Conservation (phyloP, 345 rosid species). For the Leavenworthia alabamica region DNA sequence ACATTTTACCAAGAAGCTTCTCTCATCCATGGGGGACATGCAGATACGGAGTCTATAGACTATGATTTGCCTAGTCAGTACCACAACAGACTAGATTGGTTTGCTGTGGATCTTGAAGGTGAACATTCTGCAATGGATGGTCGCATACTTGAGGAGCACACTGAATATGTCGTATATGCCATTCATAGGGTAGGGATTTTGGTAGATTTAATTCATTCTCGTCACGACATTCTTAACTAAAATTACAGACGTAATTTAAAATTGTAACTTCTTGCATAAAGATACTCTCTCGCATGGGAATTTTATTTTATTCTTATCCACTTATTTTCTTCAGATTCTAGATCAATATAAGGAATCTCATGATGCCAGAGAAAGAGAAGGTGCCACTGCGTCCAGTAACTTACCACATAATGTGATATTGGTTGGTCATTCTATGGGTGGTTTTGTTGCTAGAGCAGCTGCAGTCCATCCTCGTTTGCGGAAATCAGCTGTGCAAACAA, state of each 20-base stretch:
- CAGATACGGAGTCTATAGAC: slow-evolving; percentile 31
- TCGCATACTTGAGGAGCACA: slow-evolving; percentile 88
- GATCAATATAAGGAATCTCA: slow-evolving; percentile 80
- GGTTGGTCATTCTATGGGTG: slow-evolving; percentile 99
- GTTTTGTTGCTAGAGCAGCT: slow-evolving; percentile 99
- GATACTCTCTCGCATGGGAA: neutral
- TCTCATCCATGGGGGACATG: slow-evolving; percentile 42
- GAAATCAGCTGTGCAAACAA: slow-evolving; percentile 74
- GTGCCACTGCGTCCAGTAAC: slow-evolving; percentile 56
- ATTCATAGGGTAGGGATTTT: slow-evolving; percentile 70
- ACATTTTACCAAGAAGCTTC: slow-evolving; percentile 67
- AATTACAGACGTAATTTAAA: neutral
- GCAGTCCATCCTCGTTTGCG: slow-evolving; percentile 71
- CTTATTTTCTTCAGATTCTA: slow-evolving; percentile 52
- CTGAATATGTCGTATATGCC: slow-evolving; percentile 97
- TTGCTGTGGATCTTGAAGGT: slow-evolving; percentile 98
- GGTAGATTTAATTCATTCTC: slow-evolving; percentile 20
- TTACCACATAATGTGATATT: slow-evolving; percentile 80
- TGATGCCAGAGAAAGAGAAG: slow-evolving; percentile 63
- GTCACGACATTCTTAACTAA: neutral
- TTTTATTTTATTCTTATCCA: neutral
- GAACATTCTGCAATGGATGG: slow-evolving; percentile 99
- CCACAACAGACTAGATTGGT: slow-evolving; percentile 72
- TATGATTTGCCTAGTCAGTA: slow-evolving; percentile 60
- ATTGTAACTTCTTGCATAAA: neutral